phyloP scores from a whole-genome alignment of 83 land plant species.

The Thuja plicata region DNA sequence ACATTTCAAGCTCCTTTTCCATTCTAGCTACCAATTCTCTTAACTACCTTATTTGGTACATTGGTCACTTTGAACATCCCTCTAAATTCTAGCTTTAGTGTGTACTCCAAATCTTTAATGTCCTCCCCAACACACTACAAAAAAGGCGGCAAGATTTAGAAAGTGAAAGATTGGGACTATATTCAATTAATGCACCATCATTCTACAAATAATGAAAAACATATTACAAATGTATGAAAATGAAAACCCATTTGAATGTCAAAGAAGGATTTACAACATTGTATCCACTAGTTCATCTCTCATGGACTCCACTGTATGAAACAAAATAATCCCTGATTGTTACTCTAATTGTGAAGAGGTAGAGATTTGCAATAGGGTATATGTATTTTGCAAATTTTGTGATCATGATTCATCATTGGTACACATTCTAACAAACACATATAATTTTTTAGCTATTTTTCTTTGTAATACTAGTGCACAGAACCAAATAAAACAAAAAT shows the following conservation, averaged over 20 bases:
- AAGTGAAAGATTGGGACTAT: not conserved
- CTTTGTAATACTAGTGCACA: not conserved
- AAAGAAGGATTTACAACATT: not conserved
- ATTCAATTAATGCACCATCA: not conserved
- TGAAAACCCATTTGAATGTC: not conserved
- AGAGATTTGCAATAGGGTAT: too few relatives aligned
- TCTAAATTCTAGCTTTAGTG: constrained; percentile 97
- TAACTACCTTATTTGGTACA: constrained; percentile 95
- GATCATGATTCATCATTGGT: too few relatives aligned
- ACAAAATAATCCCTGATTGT: too few relatives aligned
- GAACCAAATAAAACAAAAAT: not conserved
- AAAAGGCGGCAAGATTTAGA: not conserved
- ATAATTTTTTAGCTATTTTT: not conserved
- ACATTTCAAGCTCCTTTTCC: too few relatives aligned
- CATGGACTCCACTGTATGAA: too few relatives aligned
- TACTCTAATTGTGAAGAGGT: too few relatives aligned
- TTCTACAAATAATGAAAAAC: not conserved
- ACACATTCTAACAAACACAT: not conserved
- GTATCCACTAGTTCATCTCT: not conserved
- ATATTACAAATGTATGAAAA: not conserved
- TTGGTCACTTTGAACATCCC: constrained; percentile 89
- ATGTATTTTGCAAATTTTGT: too few relatives aligned
- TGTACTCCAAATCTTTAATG: constrained; percentile 92
- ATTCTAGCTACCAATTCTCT: too few relatives aligned
- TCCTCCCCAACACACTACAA: constrained; percentile 93